These are phyloP conservation scores for Prunus mongolica DNA, from an alignment of 306 rosid species.

Conservation along the genomic window DNA sequence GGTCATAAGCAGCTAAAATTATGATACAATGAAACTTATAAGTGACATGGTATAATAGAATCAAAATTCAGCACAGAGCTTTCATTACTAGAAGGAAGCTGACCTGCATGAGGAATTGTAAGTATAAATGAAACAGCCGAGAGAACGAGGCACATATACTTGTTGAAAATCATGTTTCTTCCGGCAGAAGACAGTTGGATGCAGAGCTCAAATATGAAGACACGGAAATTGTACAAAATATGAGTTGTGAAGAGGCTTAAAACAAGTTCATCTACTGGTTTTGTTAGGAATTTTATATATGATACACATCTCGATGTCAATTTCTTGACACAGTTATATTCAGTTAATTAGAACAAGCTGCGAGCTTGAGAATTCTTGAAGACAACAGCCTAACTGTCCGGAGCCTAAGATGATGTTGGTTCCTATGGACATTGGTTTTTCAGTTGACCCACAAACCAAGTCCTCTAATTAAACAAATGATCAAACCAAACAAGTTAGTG, in stretches of 20 bases:
- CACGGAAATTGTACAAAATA: not conserved
- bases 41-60: not conserved
- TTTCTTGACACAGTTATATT: not conserved
- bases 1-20: conserved; percentile 47
- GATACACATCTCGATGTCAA: not conserved
- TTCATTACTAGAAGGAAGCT: not conserved
- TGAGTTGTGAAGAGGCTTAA: not conserved
- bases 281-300: not conserved
- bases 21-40: too few relatives aligned
- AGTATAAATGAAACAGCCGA: conserved; percentile 27
- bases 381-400: conserved; percentile 8
- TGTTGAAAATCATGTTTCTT: not conserved
- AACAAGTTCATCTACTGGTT: not conserved
- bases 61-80: not conserved
- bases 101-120: conserved; percentile 46
- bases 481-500: too few relatives aligned
- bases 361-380: not conserved
- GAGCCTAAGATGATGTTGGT: not conserved
- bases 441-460: not conserved
- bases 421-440: not conserved
- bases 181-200: not conserved
- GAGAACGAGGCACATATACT: not conserved
- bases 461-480: too few relatives aligned
- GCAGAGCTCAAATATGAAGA: not conserved
- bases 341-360: not conserved